Conservation (phyloP, 2,329 filamentous ascomycete genomes). For the Tympanopsis confertula region DNA sequence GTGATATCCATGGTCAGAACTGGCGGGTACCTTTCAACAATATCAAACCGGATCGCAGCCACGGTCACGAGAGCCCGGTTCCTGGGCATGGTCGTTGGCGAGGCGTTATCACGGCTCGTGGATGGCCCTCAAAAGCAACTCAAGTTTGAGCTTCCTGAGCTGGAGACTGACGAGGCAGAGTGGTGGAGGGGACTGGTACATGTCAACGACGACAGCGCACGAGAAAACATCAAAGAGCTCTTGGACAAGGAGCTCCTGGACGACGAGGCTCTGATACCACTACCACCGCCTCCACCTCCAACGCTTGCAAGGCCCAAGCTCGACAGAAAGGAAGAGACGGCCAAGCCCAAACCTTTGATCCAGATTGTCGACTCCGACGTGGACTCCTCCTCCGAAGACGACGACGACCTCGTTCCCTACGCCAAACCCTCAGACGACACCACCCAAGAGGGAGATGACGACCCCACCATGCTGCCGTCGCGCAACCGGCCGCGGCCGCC, state of each 20-base stretch:
- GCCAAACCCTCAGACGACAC: slow-evolving; percentile 82
- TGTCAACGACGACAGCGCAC: too few species aligned
- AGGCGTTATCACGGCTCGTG: slow-evolving; percentile 45
- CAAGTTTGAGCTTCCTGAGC: slow-evolving; percentile 75
- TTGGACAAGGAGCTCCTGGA: slow-evolving; percentile 3
- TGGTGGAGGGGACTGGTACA: slow-evolving; percentile 62
- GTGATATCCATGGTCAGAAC: slow-evolving; percentile 61
- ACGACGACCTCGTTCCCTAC: slow-evolving; percentile 64
- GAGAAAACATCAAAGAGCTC: slow-evolving; percentile 7
- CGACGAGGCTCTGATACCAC: slow-evolving; percentile 3
- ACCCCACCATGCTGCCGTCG: slow-evolving; percentile 74
- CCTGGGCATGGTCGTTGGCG: slow-evolving; percentile 79
- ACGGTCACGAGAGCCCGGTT: slow-evolving; percentile 67
- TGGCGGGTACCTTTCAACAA: slow-evolving; percentile 59
- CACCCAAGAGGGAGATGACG: slow-evolving; percentile 81
- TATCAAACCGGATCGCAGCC: slow-evolving; percentile 75
- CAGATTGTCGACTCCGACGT: too few species aligned
- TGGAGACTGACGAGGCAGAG: slow-evolving; percentile 57
- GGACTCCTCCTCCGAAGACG: too few species aligned
- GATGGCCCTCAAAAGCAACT: slow-evolving; percentile 62
- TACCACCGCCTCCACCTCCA: slow-evolving; percentile 1
- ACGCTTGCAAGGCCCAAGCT: slow-evolving; percentile 7
- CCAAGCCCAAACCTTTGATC: slow-evolving; percentile 7
- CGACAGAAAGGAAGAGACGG: slow-evolving; percentile 19
- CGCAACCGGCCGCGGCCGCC: slow-evolving; percentile 73